Evolutionary conservation across 2,329 filamentous ascomycete species (phyloP).

Genomic region (Aspergillus fumigatus): DNA sequence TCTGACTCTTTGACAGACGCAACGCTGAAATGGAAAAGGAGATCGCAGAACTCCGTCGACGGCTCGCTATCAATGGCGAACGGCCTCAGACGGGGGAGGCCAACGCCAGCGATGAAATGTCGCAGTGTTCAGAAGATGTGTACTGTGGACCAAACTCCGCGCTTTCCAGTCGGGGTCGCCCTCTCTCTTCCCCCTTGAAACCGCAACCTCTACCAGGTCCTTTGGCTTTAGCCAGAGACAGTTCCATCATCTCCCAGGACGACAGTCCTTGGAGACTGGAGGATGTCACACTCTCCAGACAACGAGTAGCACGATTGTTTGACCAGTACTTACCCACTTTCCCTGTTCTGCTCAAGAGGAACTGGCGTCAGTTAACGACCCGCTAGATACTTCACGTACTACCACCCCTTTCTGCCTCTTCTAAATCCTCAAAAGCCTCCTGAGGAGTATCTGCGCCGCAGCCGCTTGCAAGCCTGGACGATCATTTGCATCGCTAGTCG

Average conservation of each 20-base stretch:
- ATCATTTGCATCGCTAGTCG: conserved; percentile 59
- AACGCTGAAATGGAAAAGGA: conserved; percentile 60
- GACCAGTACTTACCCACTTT: conserved; percentile 32
- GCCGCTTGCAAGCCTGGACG: conserved; percentile 60
- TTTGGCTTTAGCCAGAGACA: conserved; percentile 29
- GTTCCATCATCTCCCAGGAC: conserved; percentile 34
- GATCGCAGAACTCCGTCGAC: conserved; percentile 45
- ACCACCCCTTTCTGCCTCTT: conserved; percentile 60
- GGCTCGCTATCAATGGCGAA: conserved; percentile 35
- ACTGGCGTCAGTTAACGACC: conserved; percentile 24
- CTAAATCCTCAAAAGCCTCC: conserved; percentile 52
- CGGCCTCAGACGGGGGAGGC: conserved; percentile 20
- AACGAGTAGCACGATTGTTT: conserved; percentile 40
- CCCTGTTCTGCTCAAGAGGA: neutral
- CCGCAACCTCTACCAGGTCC: conserved; percentile 30
- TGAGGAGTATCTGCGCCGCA: conserved; percentile 54
- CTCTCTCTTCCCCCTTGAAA: conserved; percentile 33
- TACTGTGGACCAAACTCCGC: conserved; percentile 29
- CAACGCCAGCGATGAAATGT: conserved; percentile 28
- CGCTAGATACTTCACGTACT: conserved; percentile 56
- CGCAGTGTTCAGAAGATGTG: conserved; percentile 32
- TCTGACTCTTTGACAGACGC: conserved; percentile 41
- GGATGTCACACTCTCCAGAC: conserved; percentile 35
- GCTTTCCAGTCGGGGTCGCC: conserved; percentile 22
- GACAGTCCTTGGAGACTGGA: conserved; percentile 48